Evolutionary conservation across 495 filamentous ascomycete genomes (phyloP).

Genomic region (Darksidea phi): DNA sequence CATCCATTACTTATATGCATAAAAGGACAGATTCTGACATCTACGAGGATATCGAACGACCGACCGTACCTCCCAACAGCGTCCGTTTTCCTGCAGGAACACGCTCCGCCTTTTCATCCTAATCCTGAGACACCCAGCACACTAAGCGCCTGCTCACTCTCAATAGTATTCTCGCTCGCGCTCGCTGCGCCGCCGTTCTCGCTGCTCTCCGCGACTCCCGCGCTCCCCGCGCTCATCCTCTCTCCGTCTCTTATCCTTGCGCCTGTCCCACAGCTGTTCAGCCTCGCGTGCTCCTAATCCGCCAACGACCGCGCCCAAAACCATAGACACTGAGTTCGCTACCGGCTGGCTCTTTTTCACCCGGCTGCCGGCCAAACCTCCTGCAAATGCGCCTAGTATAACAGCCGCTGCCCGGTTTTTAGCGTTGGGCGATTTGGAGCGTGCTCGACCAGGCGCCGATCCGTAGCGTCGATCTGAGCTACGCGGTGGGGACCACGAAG

Average conservation of each 20-base stretch:
- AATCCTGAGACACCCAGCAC: too few species aligned
- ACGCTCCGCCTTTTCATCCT: too few species aligned
- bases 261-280: constrained; percentile 24
- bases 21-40: too few species aligned
- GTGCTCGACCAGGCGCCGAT: constrained; percentile 1
- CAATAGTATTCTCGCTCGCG: too few species aligned
- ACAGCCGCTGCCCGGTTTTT: constrained; percentile 18
- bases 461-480: not conserved
- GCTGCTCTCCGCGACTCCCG: constrained; percentile 8
- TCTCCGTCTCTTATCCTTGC: constrained; percentile 13
- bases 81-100: too few species aligned
- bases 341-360: constrained; percentile 14
- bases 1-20: too few species aligned
- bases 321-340: constrained; percentile 3
- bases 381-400: constrained; percentile 30
- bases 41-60: too few species aligned
- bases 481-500: constrained; percentile 10
- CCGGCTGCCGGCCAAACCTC: constrained; percentile 23
- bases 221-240: constrained; percentile 18
- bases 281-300: constrained; percentile 22
- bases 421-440: constrained; percentile 21
- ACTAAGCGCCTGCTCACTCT: too few species aligned
- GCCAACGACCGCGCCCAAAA: constrained; percentile 31
- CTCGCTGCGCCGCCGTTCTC: too few species aligned
- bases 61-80: too few species aligned